Conservation (phyloP, 768 basidiomycete species). For the Postia placenta region DNA sequence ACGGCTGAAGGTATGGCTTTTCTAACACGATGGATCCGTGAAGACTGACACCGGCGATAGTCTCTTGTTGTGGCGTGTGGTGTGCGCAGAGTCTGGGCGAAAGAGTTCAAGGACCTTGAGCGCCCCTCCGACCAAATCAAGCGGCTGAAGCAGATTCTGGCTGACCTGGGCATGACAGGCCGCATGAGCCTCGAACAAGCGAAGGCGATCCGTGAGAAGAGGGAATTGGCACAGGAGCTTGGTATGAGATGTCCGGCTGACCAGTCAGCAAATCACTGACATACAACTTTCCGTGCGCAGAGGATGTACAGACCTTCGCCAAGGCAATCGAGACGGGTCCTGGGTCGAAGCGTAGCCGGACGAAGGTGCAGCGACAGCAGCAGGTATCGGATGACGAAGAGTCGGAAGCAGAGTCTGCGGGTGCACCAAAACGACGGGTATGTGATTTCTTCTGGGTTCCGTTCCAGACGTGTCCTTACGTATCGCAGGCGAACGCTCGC, state of each 20-base stretch:
- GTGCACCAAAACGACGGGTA: constrained; percentile 25
- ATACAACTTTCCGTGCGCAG: constrained; percentile 31
- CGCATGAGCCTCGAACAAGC: constrained; percentile 78
- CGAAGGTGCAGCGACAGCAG: constrained; percentile 23
- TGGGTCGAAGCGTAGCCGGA: constrained; percentile 19
- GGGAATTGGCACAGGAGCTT: constrained; percentile 75
- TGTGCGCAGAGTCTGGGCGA: constrained; percentile 71
- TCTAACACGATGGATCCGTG: neutral
- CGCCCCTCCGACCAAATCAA: constrained; percentile 56
- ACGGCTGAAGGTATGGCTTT: constrained; percentile 52
- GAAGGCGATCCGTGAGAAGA: constrained; percentile 59
- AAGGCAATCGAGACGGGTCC: constrained; percentile 36
- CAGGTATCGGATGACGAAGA: constrained; percentile 29
- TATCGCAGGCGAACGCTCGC: constrained; percentile 36
- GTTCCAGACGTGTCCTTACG: neutral
- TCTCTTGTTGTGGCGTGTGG: constrained; percentile 69
- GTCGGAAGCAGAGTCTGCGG: constrained; percentile 9
- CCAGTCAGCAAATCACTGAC: neutral
- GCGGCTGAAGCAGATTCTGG: constrained; percentile 57
- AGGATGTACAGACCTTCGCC: constrained; percentile 72
- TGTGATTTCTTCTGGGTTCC: constrained; percentile 7
- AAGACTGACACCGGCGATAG: constrained; percentile 27
- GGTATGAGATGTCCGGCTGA: constrained; percentile 33
- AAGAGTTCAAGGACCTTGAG: constrained; percentile 57
- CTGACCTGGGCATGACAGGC: constrained; percentile 76